Base-by-base conservation (phyloP, 2,329 filamentous ascomycete species). In the Aureobasidium mangrovei region DNA sequence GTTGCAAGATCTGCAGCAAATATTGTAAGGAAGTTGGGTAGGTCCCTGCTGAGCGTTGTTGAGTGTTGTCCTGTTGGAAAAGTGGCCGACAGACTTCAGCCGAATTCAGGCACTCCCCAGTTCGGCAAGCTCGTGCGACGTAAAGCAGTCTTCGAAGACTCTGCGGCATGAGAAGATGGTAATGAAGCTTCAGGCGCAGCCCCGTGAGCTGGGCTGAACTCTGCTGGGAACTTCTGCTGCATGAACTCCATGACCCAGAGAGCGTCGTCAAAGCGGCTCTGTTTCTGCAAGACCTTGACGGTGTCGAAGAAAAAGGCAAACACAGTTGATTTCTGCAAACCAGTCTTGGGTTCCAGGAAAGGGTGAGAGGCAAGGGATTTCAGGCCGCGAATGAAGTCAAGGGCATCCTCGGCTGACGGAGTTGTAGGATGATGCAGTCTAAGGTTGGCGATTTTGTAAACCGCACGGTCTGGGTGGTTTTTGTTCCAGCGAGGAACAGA, bases 171-270 rank as follows among this genome's bases (percentile, higher is more conserved):
- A 4, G 38, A 41, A n/a, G 38, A n/a, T 35, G 47, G 4, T 4
- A 8, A 4, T 6, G 47, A 6, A 4, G 29, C 31, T n/a, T 27
- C 7, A 8, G 47, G 18, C 8, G 31, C 12, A 4, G 10, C 4
- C 4, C 4, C 10, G 27, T 33, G 27, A 8, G 28, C n/a, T 36
- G 42, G 32, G 7, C 9, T 26, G 26, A 56, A 53, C 4, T 56
- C 39, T 2, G 42, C 18, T 3, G 46, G 42, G 48, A 56, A 56
- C 12, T 39, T 39, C n/a, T 56, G 39, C 24, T 51, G 54, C 54
- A 56, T 53, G 33, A 56, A 56, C 35, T 56, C 54, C 53, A 58
- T 58, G 7, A 58, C 48, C 57, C 56, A 57, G 2, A 56, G 31
- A n/a, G 48, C 57, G 35, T 59, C 57, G 26, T 54, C 38, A n/a